Evolutionary conservation across 257 asterid genomes (phyloP), one percentile per base, ranked within the genome.

Genomic region (Sherardia arvensis): DNA sequence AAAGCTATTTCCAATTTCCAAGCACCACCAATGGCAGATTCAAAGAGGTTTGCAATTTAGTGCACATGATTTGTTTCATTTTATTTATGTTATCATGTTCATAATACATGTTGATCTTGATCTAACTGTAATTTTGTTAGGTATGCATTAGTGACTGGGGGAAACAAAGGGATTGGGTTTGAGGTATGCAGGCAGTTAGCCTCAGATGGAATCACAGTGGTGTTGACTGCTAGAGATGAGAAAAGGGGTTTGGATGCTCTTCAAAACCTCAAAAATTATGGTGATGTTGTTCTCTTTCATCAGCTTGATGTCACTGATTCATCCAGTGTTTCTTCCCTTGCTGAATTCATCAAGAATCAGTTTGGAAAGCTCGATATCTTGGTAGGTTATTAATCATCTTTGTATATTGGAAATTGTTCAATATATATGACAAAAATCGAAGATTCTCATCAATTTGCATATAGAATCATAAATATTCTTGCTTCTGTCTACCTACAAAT

Each of bases 171-270:
- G 55, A 18, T 49, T 18, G 55, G 55, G 1, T 49, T 49, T 49
- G 55, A 20, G 21, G 28, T 71, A 10, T 64, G 70, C 43, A 65
- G 34, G 65, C 62, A 57, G 33, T 59, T 71, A 26, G 70, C 70
- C 23, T 21, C 65, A 11, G 26, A 65, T 4, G 70, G 70, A 3
- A 27, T 71, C 30, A 48, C 36, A 4, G 75, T 71, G 14, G 54
- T 66, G 1, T 40, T 66, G 14, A 72, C 77, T 22, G 73, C 77
- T 8, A 61, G 73, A 61, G 65, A 66, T 61, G 69, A 61, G 49
- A 67, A 56, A 26, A 53, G 56, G 32, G 77, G 77, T 1, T n/a
- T 54, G 1, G 77, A 72, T 30, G 77, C 77, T 34, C 61, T 72
- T 14, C 73, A 62, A 25, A 67, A 61, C 27, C 73, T 73, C 36